These are phyloP conservation scores for Telopea speciosissima DNA, from an alignment of 177 flowering plant genomes.

Conservation along the genomic window DNA sequence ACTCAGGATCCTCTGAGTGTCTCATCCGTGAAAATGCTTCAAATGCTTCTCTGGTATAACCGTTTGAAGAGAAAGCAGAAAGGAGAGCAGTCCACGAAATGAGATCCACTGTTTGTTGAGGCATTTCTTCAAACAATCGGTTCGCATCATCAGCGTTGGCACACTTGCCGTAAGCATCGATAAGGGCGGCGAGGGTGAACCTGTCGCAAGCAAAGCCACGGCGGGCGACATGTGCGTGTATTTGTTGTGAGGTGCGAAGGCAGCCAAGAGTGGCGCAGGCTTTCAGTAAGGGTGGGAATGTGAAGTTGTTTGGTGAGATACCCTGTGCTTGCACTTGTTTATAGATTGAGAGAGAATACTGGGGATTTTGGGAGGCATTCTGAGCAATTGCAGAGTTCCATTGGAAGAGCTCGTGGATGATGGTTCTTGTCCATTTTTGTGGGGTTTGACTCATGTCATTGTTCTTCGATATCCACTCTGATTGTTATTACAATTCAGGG, in stretches of 20 bases:
- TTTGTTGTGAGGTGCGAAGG: constrained; percentile 7
- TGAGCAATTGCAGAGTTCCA: constrained; percentile 19
- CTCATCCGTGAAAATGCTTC: constrained; percentile 14
- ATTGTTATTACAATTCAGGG: too few relatives aligned
- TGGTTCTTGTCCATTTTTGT: neutral
- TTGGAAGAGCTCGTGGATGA: neutral
- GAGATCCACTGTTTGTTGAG: constrained; percentile 6
- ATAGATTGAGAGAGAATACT: constrained; percentile 18
- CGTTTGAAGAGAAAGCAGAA: constrained; percentile 9
- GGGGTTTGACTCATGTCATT: too few relatives aligned
- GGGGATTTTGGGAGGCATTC: constrained; percentile 19
- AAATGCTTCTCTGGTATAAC: constrained; percentile 7
- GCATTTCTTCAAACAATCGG: constrained; percentile 12
- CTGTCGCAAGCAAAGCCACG: constrained; percentile 17
- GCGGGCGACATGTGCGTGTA: constrained; percentile 15
- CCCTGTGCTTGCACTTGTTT: constrained; percentile 16
- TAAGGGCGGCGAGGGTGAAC: constrained; percentile 15
- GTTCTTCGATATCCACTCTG: too few relatives aligned
- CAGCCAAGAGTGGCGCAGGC: constrained; percentile 13
- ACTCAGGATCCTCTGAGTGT: neutral
- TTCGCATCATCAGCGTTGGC: neutral
- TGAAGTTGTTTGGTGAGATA: constrained; percentile 23
- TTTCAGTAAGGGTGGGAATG: constrained; percentile 24
- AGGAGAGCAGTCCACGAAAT: constrained; percentile 23
- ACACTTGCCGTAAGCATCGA: constrained; percentile 16